Percentiles rank a stretch among this genome's conserved stretches.
These are phyloP conservation scores for Hordeum pubiflorum DNA, from an alignment of 202 grass and related monocot species.

Conservation along the genomic window DNA sequence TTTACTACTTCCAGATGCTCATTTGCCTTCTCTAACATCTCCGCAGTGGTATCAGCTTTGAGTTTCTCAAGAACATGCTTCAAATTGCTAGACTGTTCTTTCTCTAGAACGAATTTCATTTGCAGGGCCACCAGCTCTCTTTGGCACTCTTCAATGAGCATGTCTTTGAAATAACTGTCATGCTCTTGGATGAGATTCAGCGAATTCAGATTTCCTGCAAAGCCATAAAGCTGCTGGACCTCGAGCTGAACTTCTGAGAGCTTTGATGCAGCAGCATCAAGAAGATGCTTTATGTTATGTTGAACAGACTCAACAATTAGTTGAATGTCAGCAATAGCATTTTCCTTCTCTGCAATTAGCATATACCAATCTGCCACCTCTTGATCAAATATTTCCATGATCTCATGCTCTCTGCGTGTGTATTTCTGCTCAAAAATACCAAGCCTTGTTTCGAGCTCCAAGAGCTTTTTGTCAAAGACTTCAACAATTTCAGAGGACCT, in stretches of 20 bases:
- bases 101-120: conserved; percentile 41
- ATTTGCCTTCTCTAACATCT: conserved; percentile 45
- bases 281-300: conserved; percentile 32
- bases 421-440: conserved; percentile 52
- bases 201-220: conserved; percentile 42
- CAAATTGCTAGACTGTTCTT: conserved; percentile 29
- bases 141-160: conserved; percentile 44
- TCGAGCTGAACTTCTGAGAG: conserved; percentile 49
- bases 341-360: conserved; percentile 61
- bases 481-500: conserved; percentile 38
- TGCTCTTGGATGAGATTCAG: conserved; percentile 57
- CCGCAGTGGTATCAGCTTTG: conserved; percentile 36
- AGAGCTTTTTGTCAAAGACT: conserved; percentile 43
- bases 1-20: conserved; percentile 34
- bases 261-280: conserved; percentile 43
- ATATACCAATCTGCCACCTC: conserved; percentile 60
- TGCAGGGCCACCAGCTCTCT: conserved; percentile 34
- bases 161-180: conserved; percentile 54
- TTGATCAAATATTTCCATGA: conserved; percentile 48
- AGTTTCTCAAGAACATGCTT: conserved; percentile 40
- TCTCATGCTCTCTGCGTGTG: conserved; percentile 25
- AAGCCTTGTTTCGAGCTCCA: conserved; percentile 52
- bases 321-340: conserved; percentile 53
- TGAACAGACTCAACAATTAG: conserved; percentile 46
- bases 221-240: conserved; percentile 42